Percentiles rank a stretch among this genome's conserved stretches.
phyloP scores from a whole-genome alignment of 2,329 filamentous ascomycete genomes.

The Allantophomopsis cytisporea region DNA sequence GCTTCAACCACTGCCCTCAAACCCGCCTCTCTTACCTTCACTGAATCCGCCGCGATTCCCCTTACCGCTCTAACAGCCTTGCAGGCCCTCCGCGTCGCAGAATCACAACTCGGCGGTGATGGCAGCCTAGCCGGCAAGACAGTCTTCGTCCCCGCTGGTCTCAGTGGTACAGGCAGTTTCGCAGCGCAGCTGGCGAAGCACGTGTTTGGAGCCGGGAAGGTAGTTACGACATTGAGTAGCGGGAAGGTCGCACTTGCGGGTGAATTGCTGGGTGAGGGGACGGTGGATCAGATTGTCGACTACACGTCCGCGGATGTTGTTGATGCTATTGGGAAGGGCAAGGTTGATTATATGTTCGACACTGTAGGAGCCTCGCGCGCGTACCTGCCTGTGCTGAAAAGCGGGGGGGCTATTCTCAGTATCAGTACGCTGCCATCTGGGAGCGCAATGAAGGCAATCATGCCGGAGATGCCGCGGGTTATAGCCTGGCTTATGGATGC shows the following conservation, averaged over 20 bases:
- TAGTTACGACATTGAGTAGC: slow-evolving; percentile 30
- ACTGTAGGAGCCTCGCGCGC: slow-evolving; percentile 22
- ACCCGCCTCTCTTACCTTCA: slow-evolving; percentile 22
- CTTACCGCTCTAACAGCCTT: slow-evolving; percentile 24
- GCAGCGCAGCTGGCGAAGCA: slow-evolving; percentile 29
- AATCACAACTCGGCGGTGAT: not conserved
- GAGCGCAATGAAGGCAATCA: slow-evolving; percentile 18
- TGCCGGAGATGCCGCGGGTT: slow-evolving; percentile 13
- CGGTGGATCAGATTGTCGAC: slow-evolving; percentile 25
- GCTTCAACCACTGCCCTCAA: slow-evolving; percentile 10
- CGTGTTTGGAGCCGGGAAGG: slow-evolving; percentile 26
- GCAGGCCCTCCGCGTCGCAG: slow-evolving; percentile 11
- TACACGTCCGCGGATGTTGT: slow-evolving; percentile 21
- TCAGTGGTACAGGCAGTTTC: slow-evolving; percentile 23
- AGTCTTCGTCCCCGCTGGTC: slow-evolving; percentile 22
- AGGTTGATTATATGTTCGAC: slow-evolving; percentile 29
- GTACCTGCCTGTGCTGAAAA: slow-evolving; percentile 22
- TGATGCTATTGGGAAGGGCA: slow-evolving; percentile 16
- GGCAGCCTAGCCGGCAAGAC: slow-evolving; percentile 5
- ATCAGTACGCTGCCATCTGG: slow-evolving; percentile 22
- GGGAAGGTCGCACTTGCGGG: slow-evolving; percentile 22
- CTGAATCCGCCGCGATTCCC: slow-evolving; percentile 24
- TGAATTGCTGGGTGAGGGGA: slow-evolving; percentile 22
- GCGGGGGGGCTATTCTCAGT: slow-evolving; percentile 20
- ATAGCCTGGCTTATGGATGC: slow-evolving; percentile 16